A percentile compares a stretch with the other conserved stretches of the same genome.
These are phyloP conservation scores for Filobasidium floriforme DNA, from an alignment of 768 basidiomycete species.

Conservation along the genomic window DNA sequence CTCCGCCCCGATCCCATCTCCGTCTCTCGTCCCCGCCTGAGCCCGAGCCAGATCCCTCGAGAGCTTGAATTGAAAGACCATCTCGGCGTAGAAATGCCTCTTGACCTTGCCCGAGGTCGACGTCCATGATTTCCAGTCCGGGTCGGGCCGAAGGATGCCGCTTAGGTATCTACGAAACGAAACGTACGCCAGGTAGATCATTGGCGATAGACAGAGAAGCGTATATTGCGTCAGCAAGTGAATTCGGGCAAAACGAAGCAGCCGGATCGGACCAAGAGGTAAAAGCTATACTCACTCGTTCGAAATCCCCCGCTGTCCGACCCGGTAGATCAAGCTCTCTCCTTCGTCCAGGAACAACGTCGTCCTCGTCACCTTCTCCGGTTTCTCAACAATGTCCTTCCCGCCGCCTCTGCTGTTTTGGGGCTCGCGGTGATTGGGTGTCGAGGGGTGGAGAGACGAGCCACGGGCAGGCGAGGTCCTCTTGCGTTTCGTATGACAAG, in stretches of 20 bases:
- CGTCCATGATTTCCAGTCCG: background rate
- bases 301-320: background rate
- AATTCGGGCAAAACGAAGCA: too few relatives aligned
- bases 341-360: background rate
- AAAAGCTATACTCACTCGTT: background rate
- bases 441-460: background rate
- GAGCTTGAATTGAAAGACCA: conserved; percentile 1
- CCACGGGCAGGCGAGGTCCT: background rate
- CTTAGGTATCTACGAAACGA: background rate
- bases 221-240: background rate
- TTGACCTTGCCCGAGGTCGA: background rate
- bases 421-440: too few relatives aligned
- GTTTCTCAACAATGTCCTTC: too few relatives aligned
- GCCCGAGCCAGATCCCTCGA: background rate
- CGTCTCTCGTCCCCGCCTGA: background rate
- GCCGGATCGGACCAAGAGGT: background rate
- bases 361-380: background rate
- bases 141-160: background rate
- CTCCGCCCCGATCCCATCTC: background rate
- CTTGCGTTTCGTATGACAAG: too few relatives aligned
- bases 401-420: too few relatives aligned
- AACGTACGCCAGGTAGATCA: background rate
- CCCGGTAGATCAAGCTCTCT: background rate
- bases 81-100: background rate
- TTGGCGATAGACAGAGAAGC: background rate